These are phyloP conservation scores for Piper longum DNA, from an alignment of 164 flowering plant species.

Conservation along the genomic window DNA sequence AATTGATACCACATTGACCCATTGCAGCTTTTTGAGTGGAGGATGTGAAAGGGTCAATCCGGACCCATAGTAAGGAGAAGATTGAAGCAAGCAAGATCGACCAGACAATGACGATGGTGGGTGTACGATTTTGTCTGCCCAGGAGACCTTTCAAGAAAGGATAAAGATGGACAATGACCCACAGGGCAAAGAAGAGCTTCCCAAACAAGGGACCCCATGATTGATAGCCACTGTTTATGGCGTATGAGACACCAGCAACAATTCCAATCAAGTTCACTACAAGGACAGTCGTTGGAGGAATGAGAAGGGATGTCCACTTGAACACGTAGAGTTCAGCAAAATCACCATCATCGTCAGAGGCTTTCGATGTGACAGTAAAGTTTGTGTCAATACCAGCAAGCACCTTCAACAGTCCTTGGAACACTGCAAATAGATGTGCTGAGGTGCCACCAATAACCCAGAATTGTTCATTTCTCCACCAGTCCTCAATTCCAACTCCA, in stretches of 20 bases:
- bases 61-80: constrained; percentile 91
- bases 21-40: constrained; percentile 26
- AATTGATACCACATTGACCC: constrained; percentile 73
- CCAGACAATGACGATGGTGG: constrained; percentile 94
- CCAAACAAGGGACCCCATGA: constrained; percentile 98
- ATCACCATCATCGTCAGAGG: constrained; percentile 87
- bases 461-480: constrained; percentile 99
- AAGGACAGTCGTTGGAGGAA: constrained; percentile 88
- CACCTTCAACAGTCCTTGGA: constrained; percentile 89
- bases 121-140: constrained; percentile 87
- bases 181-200: constrained; percentile 78
- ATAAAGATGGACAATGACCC: constrained; percentile 88
- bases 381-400: constrained; percentile 93
- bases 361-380: constrained; percentile 95
- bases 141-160: constrained; percentile 91
- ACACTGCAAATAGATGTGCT: constrained; percentile 90
- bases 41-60: constrained; percentile 73
- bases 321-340: constrained; percentile 82
- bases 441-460: constrained; percentile 99
- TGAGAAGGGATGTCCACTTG: constrained; percentile 91
- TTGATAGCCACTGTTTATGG: constrained; percentile 89
- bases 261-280: constrained; percentile 77
- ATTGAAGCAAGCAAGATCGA: constrained; percentile 90
- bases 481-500: constrained; percentile 81
- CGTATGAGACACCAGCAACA: constrained; percentile 89